phyloP scores from a whole-genome alignment of 225 moss, liverwort and hornwort genomes.

The Marchantia paleacea region DNA sequence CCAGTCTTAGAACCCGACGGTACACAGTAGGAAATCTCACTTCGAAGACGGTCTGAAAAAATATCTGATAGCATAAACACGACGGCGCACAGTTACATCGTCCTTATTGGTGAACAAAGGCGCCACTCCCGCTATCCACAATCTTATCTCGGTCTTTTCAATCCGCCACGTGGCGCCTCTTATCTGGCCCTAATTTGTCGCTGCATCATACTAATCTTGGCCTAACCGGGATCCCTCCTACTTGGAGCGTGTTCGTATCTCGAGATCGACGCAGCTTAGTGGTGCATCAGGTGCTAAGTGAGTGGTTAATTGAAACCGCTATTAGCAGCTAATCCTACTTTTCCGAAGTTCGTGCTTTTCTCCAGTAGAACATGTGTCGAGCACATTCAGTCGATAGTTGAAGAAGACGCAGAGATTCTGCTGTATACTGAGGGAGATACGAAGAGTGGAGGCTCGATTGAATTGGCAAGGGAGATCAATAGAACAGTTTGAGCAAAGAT shows the following conservation, averaged over 20 bases:
- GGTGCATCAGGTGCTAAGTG: not conserved
- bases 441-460: not conserved
- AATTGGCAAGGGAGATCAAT: not conserved
- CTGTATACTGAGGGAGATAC: not conserved
- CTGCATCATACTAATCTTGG: not conserved
- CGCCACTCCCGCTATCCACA: constrained; percentile 5
- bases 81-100: not conserved
- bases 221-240: not conserved
- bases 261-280: not conserved
- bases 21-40: no score
- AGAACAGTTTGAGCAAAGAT: constrained; percentile 5
- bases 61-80: no score
- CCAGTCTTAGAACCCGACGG: no score
- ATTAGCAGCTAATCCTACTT: not conserved
- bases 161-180: constrained; percentile 4
- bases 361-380: not conserved
- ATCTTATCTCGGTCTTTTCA: constrained; percentile 9
- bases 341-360: not conserved
- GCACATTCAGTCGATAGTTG: constrained; percentile 9
- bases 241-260: not conserved
- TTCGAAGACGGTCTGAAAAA: no score
- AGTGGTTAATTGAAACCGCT: not conserved
- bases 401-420: not conserved
- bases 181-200: not conserved
- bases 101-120: constrained; percentile 5